Base-by-base conservation (phyloP, 2,329 filamentous ascomycete species). In the Onygenales sp. region DNA sequence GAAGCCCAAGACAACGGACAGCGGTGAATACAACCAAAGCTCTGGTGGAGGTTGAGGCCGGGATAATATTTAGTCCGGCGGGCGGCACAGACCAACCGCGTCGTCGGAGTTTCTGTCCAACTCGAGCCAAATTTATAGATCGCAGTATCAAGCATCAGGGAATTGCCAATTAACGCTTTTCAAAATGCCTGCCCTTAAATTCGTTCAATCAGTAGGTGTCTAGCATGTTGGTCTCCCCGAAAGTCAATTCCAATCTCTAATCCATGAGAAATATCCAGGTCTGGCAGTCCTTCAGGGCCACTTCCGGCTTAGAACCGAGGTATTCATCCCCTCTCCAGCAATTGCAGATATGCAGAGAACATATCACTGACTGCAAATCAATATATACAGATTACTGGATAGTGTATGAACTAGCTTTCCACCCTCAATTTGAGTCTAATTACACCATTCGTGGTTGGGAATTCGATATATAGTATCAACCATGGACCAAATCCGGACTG, bases 271-370 rank as follows among this genome's bases (percentile, higher is more conserved):
- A 27, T 48, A 41, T 55, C 10, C 55, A 93, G 89, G 89, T 94
- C 46, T 80, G 89, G 76, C 86, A 87, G 67, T 91, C 88, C 2
- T 96, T 96, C 70, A 82, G 87, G 74, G 80, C 81, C 60, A 87
- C 89, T 59, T 95, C 90, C 5, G 91, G 91, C 6, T 74, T 97
- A 17, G 92, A 96, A 69, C 89, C 89, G 67, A 87, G 87, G 91
- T 95, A 75, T 21, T 38, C 44, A 56, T 33, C 33, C 14, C 42
- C 42, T 13, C 9, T 44, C 21, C 36, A 38, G 36, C 17, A 41
- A 41, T 41, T 41, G 45, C n/a, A 47, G 38, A 36, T n/a, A 8
- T 21, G 31, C 31, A 32, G 11, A 14, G 36, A 32, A 41, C 11
- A 49, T 49, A 41, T 44, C 13, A 9, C 39, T 52, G 43, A 52